Evolutionary conservation across 371 early-diverging fungal genomes (phyloP), one percentile per base, ranked within the genome.

Genomic region (Amoeboaphelidium protococcarum): DNA sequence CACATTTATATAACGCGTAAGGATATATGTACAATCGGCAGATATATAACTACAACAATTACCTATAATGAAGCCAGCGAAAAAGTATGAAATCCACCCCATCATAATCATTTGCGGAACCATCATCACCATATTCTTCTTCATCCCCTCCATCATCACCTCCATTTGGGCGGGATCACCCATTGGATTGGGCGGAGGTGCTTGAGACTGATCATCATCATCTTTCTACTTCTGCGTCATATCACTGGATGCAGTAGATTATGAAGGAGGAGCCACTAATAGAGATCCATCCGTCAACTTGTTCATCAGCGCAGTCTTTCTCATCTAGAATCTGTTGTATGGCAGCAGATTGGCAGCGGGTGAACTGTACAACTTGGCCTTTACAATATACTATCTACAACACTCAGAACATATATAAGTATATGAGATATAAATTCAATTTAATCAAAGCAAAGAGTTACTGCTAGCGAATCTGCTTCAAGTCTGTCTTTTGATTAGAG

Each of bases 41-140:
- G 3, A 49, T 24, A 27, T 26, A 41, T 2, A 13, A 23, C 16
- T 22, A 41, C 3, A 25, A 37, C 23, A 66, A 75, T 52, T 68
- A 85, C 86, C 82, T 44, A 90, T 68, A 25, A 94, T 74, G 56
- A 94, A 94, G 48, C 95, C 95, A 27, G 85, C 78, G 58, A 94
- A 94, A 68, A 94, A 92, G 60, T 82, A 88, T 53, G 83, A 84
- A 64, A 94, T 80, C 91, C 91, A 92, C 20, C 79, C 80, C 95
- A 94, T 94, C 60, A 94, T 92, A 13, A 94, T 57, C 50, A 86
- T 88, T 63, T 94, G 95, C 24, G 95, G 95, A 23, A 94, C 74
- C 62, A 92, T 79, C 66, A 84, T 89, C 50, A 73, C 77, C 67
- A 94, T 71, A 63, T 87, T 85, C 58, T 85, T 82, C 68, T 90